Percentiles rank a stretch among this genome's conserved stretches.
phyloP scores from a whole-genome alignment of 1,284 basidiomycete genomes.

The Trichosporon inkin region DNA sequence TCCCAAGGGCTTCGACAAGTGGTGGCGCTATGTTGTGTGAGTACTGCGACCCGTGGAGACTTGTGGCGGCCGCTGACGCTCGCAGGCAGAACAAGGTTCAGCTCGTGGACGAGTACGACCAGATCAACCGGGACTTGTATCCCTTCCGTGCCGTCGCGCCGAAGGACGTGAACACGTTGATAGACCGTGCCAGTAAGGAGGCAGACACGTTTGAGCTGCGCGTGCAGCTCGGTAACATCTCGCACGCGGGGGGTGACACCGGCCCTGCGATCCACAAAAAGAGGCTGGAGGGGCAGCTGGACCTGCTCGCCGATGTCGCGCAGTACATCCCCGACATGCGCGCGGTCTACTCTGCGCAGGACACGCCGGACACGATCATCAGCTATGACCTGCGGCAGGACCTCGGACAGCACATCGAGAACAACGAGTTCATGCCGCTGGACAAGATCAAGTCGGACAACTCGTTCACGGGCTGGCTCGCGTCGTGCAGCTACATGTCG shows the following conservation, averaged over 20 bases:
- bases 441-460: neutral
- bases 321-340: constrained; percentile 40
- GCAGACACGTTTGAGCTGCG: constrained; percentile 28
- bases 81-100: constrained; percentile 54
- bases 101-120: constrained; percentile 49
- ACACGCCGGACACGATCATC: constrained; percentile 54
- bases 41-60: constrained; percentile 12
- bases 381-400: constrained; percentile 52
- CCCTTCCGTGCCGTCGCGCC: constrained; percentile 51
- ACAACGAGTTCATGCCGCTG: constrained; percentile 39
- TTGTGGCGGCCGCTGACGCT: neutral
- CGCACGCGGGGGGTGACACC: neutral
- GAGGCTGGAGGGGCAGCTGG: constrained; percentile 42
- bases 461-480: neutral
- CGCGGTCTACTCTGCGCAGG: constrained; percentile 42
- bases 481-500: neutral
- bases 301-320: constrained; percentile 34
- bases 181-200: constrained; percentile 38
- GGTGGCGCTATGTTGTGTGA: constrained; percentile 58
- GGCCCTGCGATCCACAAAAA: constrained; percentile 17
- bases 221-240: constrained; percentile 20
- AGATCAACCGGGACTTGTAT: constrained; percentile 40
- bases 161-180: constrained; percentile 60
- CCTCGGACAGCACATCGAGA: constrained; percentile 51
- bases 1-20: constrained; percentile 58